phyloP scores from a whole-genome alignment of 164 flowering plant species.

The Brasenia schreberi region DNA sequence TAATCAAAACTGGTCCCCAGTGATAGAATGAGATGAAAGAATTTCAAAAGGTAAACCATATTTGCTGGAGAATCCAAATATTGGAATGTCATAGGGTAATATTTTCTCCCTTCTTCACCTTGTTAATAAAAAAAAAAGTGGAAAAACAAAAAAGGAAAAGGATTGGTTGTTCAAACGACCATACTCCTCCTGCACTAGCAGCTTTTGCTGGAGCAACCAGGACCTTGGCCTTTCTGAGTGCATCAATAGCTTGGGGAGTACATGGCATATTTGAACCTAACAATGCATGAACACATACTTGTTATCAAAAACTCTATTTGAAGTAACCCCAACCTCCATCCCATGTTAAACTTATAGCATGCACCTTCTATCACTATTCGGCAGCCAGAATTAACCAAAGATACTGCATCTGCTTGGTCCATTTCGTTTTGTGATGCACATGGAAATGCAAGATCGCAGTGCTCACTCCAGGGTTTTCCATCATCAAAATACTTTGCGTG shows the following conservation, averaged over 20 bases:
- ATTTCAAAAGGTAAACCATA: too few species aligned
- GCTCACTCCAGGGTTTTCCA: slow-evolving; percentile 95
- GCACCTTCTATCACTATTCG: slow-evolving; percentile 90
- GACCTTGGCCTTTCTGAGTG: slow-evolving; percentile 76
- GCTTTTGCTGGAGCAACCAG: slow-evolving; percentile 95
- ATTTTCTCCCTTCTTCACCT: too few species aligned
- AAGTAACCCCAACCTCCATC: background rate
- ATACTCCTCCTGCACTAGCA: slow-evolving; percentile 98
- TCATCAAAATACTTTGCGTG: slow-evolving; percentile 91
- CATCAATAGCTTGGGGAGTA: slow-evolving; percentile 88
- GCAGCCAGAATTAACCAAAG: slow-evolving; percentile 89
- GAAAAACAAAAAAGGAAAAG: background rate
- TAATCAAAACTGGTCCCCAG: too few species aligned
- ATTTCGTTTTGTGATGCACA: slow-evolving; percentile 97
- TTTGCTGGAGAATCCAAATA: too few species aligned
- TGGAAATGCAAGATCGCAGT: slow-evolving; percentile 95
- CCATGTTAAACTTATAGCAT: background rate
- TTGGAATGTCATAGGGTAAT: too few species aligned
- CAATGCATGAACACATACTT: background rate
- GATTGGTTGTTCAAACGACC: background rate
- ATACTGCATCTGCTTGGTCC: slow-evolving; percentile 87
- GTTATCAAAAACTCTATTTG: background rate
- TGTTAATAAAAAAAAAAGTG: too few species aligned
- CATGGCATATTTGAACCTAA: slow-evolving; percentile 98
- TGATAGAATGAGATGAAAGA: too few species aligned